These are phyloP conservation scores for Quercus glauca DNA, from an alignment of 306 rosid species.

Conservation along the genomic window DNA sequence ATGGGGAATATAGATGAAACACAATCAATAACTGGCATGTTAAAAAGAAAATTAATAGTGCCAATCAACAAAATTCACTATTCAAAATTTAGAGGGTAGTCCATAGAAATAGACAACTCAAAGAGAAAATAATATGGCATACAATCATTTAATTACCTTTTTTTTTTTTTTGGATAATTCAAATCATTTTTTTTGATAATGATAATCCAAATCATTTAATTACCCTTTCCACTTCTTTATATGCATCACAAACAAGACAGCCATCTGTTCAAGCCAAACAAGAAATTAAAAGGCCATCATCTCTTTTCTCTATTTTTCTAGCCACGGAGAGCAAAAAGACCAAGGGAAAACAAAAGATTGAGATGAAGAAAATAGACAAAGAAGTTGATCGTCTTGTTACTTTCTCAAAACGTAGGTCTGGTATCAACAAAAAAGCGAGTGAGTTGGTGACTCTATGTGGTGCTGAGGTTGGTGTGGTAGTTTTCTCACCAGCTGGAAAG, in stretches of 20 bases:
- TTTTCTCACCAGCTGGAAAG: constrained; percentile 47
- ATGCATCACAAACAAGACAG: background rate
- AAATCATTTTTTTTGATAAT: no score
- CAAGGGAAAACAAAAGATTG: constrained; percentile 37
- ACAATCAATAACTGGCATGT: no score
- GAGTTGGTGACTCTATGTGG: constrained; percentile 57
- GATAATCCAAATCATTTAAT: background rate
- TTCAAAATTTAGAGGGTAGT: no score
- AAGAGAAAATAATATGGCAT: no score
- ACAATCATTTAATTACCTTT: no score
- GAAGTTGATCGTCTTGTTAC: constrained; percentile 36
- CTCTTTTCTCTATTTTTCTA: background rate
- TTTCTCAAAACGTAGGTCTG: constrained; percentile 50
- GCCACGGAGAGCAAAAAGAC: background rate
- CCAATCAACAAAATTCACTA: no score
- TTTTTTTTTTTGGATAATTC: no score
- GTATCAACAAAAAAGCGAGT: constrained; percentile 55
- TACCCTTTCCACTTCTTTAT: background rate
- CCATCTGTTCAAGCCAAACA: no score
- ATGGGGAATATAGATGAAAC: no score
- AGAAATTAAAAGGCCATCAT: background rate
- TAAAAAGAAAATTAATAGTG: no score
- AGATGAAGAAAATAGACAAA: constrained; percentile 40
- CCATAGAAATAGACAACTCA: no score
- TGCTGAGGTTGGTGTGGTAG: constrained; percentile 36